These are phyloP conservation scores for Botrytis porri DNA, from an alignment of 2,329 filamentous ascomycete species.

Conservation along the genomic window DNA sequence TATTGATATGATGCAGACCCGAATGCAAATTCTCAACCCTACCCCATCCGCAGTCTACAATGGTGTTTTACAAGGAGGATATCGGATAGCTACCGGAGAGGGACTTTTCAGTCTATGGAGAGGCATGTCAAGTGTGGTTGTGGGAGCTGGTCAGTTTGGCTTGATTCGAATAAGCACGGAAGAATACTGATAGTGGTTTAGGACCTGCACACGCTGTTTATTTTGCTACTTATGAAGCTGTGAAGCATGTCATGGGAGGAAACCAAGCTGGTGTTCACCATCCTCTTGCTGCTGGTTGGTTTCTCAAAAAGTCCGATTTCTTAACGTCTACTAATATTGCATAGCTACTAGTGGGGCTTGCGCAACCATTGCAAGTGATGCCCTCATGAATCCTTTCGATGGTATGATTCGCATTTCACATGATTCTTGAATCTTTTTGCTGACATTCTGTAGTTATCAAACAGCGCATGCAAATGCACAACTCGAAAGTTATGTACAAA, in stretches of 20 bases:
- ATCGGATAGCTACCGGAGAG: conserved; percentile 87
- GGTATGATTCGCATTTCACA: conserved; percentile 51
- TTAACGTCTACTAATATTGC: conserved; percentile 38
- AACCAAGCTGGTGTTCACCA: conserved; percentile 87
- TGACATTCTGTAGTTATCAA: conserved; percentile 73
- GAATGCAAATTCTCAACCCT: conserved; percentile 95
- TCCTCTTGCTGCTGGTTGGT: conserved; percentile 83
- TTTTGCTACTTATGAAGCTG: conserved; percentile 95
- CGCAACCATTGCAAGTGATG: conserved; percentile 95
- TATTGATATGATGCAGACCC: conserved; percentile 60
- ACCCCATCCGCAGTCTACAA: conserved; percentile 77
- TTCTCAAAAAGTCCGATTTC: conserved; percentile 11
- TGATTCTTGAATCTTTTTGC: not conserved
- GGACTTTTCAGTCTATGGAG: conserved; percentile 91
- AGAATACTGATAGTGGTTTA: conserved; percentile 43
- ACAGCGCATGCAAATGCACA: conserved; percentile 97
- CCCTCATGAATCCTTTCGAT: conserved; percentile 99
- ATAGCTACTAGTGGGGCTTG: conserved; percentile 87
- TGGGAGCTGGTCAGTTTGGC: conserved; percentile 75
- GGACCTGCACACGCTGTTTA: conserved; percentile 97
- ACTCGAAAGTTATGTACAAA: conserved; percentile 82
- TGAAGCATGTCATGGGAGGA: conserved; percentile 93
- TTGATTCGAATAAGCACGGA: conserved; percentile 4
- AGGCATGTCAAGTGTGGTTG: conserved; percentile 92
- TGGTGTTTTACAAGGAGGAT: conserved; percentile 86